phyloP scores from a whole-genome alignment of 768 basidiomycete species.

The Psilocybe sp. region DNA sequence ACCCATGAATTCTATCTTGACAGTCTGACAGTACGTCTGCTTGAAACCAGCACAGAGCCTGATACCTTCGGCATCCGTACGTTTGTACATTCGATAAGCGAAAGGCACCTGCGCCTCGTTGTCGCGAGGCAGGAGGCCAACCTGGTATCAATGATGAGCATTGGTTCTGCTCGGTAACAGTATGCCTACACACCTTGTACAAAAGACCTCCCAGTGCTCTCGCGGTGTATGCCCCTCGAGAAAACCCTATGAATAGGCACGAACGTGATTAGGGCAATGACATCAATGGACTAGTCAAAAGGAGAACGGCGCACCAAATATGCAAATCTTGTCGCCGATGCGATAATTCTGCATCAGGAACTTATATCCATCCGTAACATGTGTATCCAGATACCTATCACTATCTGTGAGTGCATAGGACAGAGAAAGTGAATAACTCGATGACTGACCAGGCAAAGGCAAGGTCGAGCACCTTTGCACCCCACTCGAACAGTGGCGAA shows the following conservation, averaged over 20 bases:
- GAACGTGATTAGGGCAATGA: background rate
- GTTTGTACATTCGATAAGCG: conserved; percentile 71
- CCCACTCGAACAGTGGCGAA: conserved; percentile 54
- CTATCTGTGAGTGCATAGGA: background rate
- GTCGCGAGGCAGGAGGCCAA: conserved; percentile 67
- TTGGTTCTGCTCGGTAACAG: background rate
- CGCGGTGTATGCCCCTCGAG: conserved; percentile 52
- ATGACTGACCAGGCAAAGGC: conserved; percentile 69
- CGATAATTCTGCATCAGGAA: conserved; percentile 79
- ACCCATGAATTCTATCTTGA: conserved; percentile 76
- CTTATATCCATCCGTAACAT: conserved; percentile 73
- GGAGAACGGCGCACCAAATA: conserved; percentile 50
- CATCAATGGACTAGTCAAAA: conserved; percentile 1
- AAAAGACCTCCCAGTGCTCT: conserved; percentile 73
- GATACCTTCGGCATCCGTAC: conserved; percentile 41
- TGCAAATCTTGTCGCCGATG: conserved; percentile 69
- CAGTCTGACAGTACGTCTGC: conserved; percentile 62
- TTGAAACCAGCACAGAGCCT: conserved; percentile 66
- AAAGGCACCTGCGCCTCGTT: conserved; percentile 71
- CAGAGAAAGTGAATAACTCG: background rate
- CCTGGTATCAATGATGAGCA: conserved; percentile 32
- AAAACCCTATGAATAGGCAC: conserved; percentile 54
- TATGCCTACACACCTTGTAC: conserved; percentile 45
- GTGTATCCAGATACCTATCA: conserved; percentile 62
- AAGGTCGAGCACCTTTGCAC: conserved; percentile 60